Percentiles rank a stretch among this genome's conserved stretches.
These are phyloP conservation scores for Litchi chinensis DNA, from an alignment of 345 rosid genomes.

Conservation along the genomic window DNA sequence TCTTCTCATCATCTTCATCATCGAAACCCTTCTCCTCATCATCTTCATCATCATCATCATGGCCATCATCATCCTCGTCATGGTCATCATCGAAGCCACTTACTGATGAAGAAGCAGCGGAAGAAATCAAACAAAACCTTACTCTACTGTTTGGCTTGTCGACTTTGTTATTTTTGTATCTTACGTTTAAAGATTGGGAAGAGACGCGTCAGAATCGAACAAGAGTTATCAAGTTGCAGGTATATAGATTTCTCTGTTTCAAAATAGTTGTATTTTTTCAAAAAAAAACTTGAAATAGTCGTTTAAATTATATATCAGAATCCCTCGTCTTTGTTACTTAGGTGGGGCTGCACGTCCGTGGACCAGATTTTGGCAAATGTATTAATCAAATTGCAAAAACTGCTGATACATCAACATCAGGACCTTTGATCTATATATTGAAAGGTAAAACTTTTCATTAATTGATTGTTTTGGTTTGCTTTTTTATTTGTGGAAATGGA, in stretches of 20 bases:
- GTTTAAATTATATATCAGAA: not conserved
- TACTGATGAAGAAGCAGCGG: too few relatives aligned
- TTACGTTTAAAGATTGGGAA: not conserved
- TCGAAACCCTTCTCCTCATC: not conserved
- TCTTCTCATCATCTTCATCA: not conserved
- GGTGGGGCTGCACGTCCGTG: not conserved
- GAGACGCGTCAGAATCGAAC: not conserved
- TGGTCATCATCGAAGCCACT: not conserved
- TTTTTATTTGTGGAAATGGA: too few relatives aligned
- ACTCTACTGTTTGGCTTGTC: too few relatives aligned
- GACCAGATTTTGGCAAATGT: not conserved
- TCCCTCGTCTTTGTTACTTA: not conserved
- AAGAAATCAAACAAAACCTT: too few relatives aligned
- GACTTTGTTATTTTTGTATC: not conserved
- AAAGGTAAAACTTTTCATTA: not conserved
- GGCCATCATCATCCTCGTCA: not conserved
- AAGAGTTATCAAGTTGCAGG: conserved; percentile 10
- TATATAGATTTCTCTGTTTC: not conserved
- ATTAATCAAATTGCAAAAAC: conserved; percentile 13
- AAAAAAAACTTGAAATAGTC: not conserved
- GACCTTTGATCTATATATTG: not conserved
- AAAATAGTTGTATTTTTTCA: too few relatives aligned
- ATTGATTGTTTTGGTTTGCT: too few relatives aligned
- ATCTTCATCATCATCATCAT: not conserved
- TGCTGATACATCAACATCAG: conserved; percentile 8